Base-by-base conservation (phyloP, 2,329 filamentous ascomycete genomes). In the Fusarium lyarnte region DNA sequence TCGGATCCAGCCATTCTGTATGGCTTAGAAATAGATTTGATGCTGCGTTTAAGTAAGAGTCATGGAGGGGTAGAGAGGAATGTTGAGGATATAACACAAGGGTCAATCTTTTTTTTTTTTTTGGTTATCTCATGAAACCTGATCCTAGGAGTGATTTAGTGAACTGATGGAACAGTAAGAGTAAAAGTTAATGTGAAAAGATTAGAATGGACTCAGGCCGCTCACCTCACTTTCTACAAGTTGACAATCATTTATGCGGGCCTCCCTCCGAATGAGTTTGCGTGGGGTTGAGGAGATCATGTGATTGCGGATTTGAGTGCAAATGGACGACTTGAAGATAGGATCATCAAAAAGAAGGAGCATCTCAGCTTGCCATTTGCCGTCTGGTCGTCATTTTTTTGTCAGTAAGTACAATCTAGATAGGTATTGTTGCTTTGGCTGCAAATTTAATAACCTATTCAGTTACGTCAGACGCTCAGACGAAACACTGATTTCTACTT, bases 201-300 rank as follows among this genome's bases (percentile, higher is more conserved):
- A 49, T 39, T 25, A 35, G 33, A 43, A 51, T 71, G 21, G 61
- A 55, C 42, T 72, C 61, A 49, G 62, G 19, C 31, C n/a, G 38
- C 47, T 61, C 55, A 42, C 49, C 8, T 29, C 27, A 29, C 27
- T 67, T 70, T 35, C 38, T 59, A 45, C 58, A 55, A 69, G 47
- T 45, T 51, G 36, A 42, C 51, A 43, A 33, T 55, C 33, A 45
- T 68, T 74, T 73, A 74, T 68, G 65, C 65, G 53, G 66, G 59
- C 33, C 58, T 53, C 36, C 33, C 58, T 53, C 36, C 8, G 31
- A 63, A 63, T 46, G 57, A 49, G 39, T 53, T 39, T 58, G 33
- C 70, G 70, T 74, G 68, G 67, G 71, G 67, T 70, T 57, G 45
- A 54, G 39, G 35, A 57, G 54, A 73, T 73, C 71, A 73, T 73